phyloP scores from a whole-genome alignment of 345 rosid species.

The Trapa bicornis region DNA sequence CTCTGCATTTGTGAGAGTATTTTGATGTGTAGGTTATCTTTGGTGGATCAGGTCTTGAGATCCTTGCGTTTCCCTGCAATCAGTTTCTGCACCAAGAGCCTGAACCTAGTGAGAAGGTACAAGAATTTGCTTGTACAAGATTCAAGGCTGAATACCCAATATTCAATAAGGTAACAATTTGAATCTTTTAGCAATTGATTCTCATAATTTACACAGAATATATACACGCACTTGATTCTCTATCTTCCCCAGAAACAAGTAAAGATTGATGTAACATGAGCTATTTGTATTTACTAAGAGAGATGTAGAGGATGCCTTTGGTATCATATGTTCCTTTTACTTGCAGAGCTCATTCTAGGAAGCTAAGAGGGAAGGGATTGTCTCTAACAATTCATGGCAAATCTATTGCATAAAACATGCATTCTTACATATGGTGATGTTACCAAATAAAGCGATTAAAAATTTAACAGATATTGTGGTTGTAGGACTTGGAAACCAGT shows the following conservation, averaged over 20 bases:
- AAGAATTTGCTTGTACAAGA: constrained; percentile 70
- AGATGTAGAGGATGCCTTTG: background rate
- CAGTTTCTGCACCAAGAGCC: constrained; percentile 82
- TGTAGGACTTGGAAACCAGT: background rate
- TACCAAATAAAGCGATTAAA: background rate
- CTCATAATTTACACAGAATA: background rate
- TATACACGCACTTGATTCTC: background rate
- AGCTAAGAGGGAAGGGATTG: background rate
- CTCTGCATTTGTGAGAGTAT: background rate
- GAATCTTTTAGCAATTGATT: background rate
- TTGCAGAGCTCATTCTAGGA: background rate
- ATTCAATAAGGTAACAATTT: constrained; percentile 54
- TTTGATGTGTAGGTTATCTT: background rate
- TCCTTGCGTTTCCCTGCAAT: constrained; percentile 90
- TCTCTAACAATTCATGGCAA: background rate
- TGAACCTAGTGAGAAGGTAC: constrained; percentile 52
- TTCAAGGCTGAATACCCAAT: constrained; percentile 84
- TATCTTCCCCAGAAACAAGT: background rate
- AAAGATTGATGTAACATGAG: background rate
- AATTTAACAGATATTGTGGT: background rate
- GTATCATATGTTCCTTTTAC: background rate
- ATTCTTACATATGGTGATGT: background rate
- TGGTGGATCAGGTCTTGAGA: constrained; percentile 49
- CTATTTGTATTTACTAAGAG: background rate
- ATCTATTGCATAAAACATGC: background rate